A percentile compares a stretch with the other conserved stretches of the same genome.
These are phyloP conservation scores for Naganishia randhawae DNA, from an alignment of 768 basidiomycete genomes.

Conservation along the genomic window DNA sequence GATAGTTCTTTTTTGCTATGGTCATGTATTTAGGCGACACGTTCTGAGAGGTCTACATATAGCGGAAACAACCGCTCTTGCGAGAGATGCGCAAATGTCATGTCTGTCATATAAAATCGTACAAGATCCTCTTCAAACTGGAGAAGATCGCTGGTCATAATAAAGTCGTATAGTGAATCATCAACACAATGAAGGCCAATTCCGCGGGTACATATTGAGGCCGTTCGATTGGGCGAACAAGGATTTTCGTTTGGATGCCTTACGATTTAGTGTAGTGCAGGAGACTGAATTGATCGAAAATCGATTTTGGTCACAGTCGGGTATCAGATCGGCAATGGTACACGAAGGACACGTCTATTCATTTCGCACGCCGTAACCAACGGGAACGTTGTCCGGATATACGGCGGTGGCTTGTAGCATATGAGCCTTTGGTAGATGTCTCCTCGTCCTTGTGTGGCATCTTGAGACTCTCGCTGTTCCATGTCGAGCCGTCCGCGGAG, in stretches of 20 bases:
- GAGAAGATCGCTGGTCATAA: slow-evolving; percentile 2
- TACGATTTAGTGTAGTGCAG: background rate
- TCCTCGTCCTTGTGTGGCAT: background rate
- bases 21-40: too few species aligned
- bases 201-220: background rate
- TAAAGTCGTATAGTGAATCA: background rate
- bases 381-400: background rate
- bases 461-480: background rate
- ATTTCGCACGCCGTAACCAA: background rate
- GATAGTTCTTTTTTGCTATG: background rate
- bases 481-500: background rate
- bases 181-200: too few species aligned
- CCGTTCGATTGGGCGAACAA: background rate
- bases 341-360: background rate
- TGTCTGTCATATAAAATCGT: background rate
- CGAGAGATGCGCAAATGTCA: background rate
- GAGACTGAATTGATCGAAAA: background rate
- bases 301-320: background rate
- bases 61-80: background rate
- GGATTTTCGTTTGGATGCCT: background rate
- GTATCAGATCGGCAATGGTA: background rate
- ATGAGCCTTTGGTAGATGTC: background rate
- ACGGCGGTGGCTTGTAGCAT: background rate
- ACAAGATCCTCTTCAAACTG: background rate
- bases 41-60: too few species aligned